Base-by-base conservation (phyloP, 805 yeast species). In the Yamadazyma sp. region DNA sequence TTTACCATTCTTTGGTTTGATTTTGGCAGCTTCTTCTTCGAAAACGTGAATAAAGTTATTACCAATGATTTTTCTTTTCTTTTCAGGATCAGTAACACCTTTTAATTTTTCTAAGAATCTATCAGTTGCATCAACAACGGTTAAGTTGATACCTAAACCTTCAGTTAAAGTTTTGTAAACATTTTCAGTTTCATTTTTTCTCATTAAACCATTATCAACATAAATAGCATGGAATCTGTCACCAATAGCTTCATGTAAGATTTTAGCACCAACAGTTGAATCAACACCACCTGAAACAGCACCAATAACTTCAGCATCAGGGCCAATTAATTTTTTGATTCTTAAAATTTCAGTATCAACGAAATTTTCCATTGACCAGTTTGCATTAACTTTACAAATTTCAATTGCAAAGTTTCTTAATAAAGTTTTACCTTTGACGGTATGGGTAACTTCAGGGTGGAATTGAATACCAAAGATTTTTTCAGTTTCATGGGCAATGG, bases 271-370 rank as follows among this genome's bases (percentile, higher is more conserved):
- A 42, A 93, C 98, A 31, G 98, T 93, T 34, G 98, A 93, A 69
- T 93, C 98, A 45, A 93, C 98, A 73, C 98, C 98, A 56, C 98
- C 98, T 35, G 96, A 87, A 47, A 93, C 98, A 37, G 98, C 98
- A 69, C 98, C 98, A 57, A 93, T 93, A 47, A 93, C 98, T 69
- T 93, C 98, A 39, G 96, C 98, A 39, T 88, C 82, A 49, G 96
- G 97, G 34, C 98, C 98, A 49, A 93, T 97, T 48, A 91, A 72
- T 35, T 77, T 74, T 65, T 88, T 78, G 52, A 93, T 93, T 67
- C 98, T 82, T 49, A 84, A 80, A 55, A 93, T 89, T 73, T 93
- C 98, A 47, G 96, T 87, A 54, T 87, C 96, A 56, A 93, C 86
- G 66, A 93, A 93, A 75, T 93, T 93, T 70, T 83, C 86, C 98